These are phyloP conservation scores for Colletotrichum sp. DNA, from an alignment of 2,329 filamentous ascomycete species.

Conservation along the genomic window DNA sequence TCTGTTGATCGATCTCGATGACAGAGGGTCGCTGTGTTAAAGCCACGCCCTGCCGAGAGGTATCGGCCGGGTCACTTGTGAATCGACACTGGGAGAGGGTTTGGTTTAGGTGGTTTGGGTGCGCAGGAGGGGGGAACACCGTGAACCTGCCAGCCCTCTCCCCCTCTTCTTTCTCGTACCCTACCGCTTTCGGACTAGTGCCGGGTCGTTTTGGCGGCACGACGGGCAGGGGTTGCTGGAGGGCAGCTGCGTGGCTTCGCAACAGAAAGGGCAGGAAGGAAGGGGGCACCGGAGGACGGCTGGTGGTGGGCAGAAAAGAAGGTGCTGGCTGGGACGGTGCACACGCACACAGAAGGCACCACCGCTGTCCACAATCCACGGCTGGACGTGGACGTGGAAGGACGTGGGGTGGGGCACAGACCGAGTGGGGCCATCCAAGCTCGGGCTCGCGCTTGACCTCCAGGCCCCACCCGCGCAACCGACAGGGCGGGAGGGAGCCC, in stretches of 20 bases:
- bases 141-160: background rate
- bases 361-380: background rate
- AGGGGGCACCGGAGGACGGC: background rate
- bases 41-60: background rate
- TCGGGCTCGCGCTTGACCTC: background rate
- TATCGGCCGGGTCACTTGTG: slow-evolving; percentile 4
- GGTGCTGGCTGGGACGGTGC: background rate
- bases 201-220: background rate
- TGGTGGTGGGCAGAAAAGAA: background rate
- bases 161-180: background rate
- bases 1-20: slow-evolving; percentile 28
- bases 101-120: background rate
- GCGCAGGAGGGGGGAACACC: background rate
- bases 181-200: background rate
- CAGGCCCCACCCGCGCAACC: background rate
- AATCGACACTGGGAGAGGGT: background rate
- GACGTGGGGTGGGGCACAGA: background rate
- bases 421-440: slow-evolving; percentile 5
- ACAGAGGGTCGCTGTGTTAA: background rate
- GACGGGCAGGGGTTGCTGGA: background rate
- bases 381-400: background rate
- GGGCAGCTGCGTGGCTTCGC: background rate
- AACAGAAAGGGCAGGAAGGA: background rate
- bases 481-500: slow-evolving; percentile 3
- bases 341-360: background rate